Base-by-base conservation (phyloP, 1,139 yeast species). In the Yamadazyma atmosphaerica region DNA sequence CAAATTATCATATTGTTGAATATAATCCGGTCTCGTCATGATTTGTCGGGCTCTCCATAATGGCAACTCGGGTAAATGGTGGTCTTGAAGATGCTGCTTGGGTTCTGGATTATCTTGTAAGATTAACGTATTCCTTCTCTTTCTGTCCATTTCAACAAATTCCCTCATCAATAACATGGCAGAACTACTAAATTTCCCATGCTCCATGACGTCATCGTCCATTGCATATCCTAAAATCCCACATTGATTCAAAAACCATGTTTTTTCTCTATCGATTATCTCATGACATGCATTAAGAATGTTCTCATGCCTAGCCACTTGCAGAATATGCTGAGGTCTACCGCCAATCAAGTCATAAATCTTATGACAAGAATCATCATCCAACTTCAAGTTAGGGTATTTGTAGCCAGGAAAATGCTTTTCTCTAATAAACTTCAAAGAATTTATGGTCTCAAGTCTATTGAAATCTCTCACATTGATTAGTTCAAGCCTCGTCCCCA, bases 191-290 rank as follows among this genome's bases (percentile, higher is more conserved):
- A 86, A 86, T 56, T 86, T 86, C 5, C 95, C 95, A 45, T 79
- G 74, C 46, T 85, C 94, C 86, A 86, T 84, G 4, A 86, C 95
- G 61, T 86, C 95, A 52, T 86, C 95, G 57, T 86, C 95, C 95
- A 86, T 86, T 17, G 71, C 79, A 49, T 72, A 72, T 2, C 95
- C 95, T 7, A 86, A 60, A 12, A 86, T 65, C 0, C 89, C 94
- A 61, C 95, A 86, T 51, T 86, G 89, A 52, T 86, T 86, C 42
- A 86, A 66, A 47, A 86, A 83, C 95, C 95, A 86, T 0, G 90
- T 84, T 55, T 85, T 85, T 49, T 86, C 95, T 13, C 85, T 68
- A 53, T 86, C 94, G 43, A 86, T 85, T 25, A 86, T 70, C 47
- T 72, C 74, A 49, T 84, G 85, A 45, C 87, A 81, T 0, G 90